Conservation (phyloP, 2,329 filamentous ascomycete genomes). For the Zymoseptoria tritici region DNA sequence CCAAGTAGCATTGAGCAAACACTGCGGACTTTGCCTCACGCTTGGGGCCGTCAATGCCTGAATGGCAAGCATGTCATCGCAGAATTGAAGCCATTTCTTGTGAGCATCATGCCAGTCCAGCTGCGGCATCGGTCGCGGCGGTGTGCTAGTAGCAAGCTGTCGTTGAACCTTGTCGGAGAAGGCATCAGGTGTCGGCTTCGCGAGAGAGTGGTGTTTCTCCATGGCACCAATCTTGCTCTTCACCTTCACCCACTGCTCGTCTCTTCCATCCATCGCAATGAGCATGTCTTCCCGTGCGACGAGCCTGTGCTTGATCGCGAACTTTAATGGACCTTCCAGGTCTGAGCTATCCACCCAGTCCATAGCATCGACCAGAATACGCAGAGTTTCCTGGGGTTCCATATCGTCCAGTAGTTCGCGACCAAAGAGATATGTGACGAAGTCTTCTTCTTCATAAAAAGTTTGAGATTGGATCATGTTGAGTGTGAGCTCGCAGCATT, state of each 20-base stretch:
- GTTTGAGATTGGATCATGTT: conserved; percentile 71
- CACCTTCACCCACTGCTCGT: conserved; percentile 26
- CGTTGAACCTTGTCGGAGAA: conserved; percentile 89
- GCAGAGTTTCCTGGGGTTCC: conserved; percentile 48
- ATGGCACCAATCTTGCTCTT: conserved; percentile 36
- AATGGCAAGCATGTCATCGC: conserved; percentile 61
- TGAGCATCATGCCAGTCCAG: conserved; percentile 66
- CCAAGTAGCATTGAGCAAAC: conserved; percentile 39
- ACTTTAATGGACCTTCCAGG: conserved; percentile 9
- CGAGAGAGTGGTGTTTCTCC: conserved; percentile 53
- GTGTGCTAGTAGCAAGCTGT: conserved; percentile 87
- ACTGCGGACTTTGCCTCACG: conserved; percentile 18
- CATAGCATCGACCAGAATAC: conserved; percentile 49
- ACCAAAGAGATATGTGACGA: conserved; percentile 86
- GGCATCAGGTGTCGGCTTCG: conserved; percentile 61
- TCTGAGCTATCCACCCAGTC: conserved; percentile 36
- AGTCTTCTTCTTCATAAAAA: conserved; percentile 97
- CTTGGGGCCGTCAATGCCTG: conserved; percentile 15
- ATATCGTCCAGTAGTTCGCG: conserved; percentile 65
- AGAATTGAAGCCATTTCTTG: conserved; percentile 60
- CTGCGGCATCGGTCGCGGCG: conserved; percentile 80
- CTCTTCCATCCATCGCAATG: conserved; percentile 35
- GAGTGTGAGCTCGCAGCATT: conserved; percentile 73
- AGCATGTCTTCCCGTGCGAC: conserved; percentile 60
- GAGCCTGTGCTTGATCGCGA: conserved; percentile 44